Evolutionary conservation across 805 yeast species (phyloP).

Genomic region (Priceomyces castillae): DNA sequence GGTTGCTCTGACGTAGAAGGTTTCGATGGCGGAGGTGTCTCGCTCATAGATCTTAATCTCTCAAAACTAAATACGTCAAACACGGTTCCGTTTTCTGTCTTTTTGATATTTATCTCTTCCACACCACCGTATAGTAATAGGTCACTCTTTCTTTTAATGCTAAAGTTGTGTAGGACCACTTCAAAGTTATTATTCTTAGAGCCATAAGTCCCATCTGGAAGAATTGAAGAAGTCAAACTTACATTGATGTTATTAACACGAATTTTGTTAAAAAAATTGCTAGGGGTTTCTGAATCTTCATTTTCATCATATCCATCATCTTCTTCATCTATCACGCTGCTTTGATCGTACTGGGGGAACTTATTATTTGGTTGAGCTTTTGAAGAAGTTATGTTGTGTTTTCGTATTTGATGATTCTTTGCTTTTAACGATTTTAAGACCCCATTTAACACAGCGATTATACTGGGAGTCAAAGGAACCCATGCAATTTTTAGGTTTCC

Average conservation of each 20-base stretch:
- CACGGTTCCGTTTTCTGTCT: constrained; percentile 16
- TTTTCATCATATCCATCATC: constrained; percentile 7
- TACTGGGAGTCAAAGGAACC: constrained; percentile 41
- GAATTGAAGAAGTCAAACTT: constrained; percentile 48
- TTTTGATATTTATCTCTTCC: constrained; percentile 26
- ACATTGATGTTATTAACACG: constrained; percentile 36
- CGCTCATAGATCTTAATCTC: constrained; percentile 2
- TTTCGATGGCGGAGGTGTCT: constrained; percentile 5
- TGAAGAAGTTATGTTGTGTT: constrained; percentile 8
- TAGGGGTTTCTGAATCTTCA: constrained; percentile 13
- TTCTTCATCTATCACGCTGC: constrained; percentile 14
- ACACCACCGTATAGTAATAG: constrained; percentile 49
- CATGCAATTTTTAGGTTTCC: constrained; percentile 43
- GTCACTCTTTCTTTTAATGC: constrained; percentile 43
- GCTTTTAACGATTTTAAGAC: constrained; percentile 35
- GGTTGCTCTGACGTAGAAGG: background rate
- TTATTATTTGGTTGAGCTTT: constrained; percentile 8
- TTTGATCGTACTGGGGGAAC: constrained; percentile 26
- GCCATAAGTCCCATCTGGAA: constrained; percentile 39
- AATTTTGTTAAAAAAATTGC: constrained; percentile 34
- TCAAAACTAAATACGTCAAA: constrained; percentile 27
- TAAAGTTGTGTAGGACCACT: constrained; percentile 25
- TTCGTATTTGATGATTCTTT: constrained; percentile 28
- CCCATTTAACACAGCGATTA: constrained; percentile 35
- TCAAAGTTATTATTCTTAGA: constrained; percentile 27